phyloP scores from a whole-genome alignment of 106 monocot species.

The Xerophyta viscosa region DNA sequence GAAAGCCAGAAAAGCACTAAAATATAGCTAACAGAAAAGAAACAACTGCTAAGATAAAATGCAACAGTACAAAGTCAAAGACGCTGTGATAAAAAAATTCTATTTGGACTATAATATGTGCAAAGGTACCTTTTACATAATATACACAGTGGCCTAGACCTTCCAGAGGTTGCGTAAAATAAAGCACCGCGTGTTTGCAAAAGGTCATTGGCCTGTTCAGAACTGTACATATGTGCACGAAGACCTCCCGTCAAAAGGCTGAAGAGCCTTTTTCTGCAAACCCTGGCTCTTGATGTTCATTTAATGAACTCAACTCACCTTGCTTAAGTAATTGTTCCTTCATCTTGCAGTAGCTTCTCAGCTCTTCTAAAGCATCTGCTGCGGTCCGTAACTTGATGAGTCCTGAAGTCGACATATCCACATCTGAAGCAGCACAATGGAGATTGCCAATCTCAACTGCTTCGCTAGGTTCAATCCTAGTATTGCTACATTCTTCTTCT shows the following conservation, averaged over 20 bases:
- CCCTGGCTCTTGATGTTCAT: constrained; percentile 1
- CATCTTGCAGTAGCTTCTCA: constrained; percentile 44
- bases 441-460: constrained; percentile 8
- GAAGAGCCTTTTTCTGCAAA: constrained; percentile 8
- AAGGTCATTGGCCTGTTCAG: not conserved
- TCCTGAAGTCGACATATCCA: constrained; percentile 17
- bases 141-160: not conserved
- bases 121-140: too few species aligned
- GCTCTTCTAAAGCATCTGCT: constrained; percentile 59
- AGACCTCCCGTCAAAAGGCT: constrained; percentile 11
- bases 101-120: too few species aligned
- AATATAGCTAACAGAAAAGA: too few species aligned
- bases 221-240: constrained; percentile 41
- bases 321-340: constrained; percentile 42
- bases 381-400: constrained; percentile 47
- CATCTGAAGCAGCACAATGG: constrained; percentile 2
- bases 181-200: too few species aligned
- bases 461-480: constrained; percentile 2
- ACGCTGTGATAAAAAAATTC: too few species aligned
- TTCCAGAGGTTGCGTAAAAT: not conserved
- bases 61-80: too few species aligned
- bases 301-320: constrained; percentile 11
- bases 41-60: too few species aligned
- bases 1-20: too few species aligned
- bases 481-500: constrained; percentile 4